phyloP scores from a whole-genome alignment of 306 rosid genomes.

The Sphenostylis stenocarpa region DNA sequence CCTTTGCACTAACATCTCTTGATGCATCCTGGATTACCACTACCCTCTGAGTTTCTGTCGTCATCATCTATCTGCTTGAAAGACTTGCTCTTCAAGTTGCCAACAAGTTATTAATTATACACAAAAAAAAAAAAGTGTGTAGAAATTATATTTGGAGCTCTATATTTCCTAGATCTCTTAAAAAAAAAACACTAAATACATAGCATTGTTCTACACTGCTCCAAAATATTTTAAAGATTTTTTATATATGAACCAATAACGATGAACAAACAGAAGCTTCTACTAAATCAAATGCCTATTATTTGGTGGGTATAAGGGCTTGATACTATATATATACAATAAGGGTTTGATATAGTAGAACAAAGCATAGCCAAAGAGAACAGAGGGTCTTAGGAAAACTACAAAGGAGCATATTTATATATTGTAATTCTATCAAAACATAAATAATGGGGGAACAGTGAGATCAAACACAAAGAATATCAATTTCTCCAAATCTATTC shows the following conservation, averaged over 20 bases:
- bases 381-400: not conserved
- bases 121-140: not conserved
- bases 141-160: constrained; percentile 10
- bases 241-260: not conserved
- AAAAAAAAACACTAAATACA: not conserved
- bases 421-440: constrained; percentile 9
- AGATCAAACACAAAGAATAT: constrained; percentile 17
- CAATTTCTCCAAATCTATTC: constrained; percentile 1
- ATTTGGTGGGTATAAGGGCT: no score
- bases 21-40: constrained; percentile 80
- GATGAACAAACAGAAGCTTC: no score
- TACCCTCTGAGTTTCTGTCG: constrained; percentile 42
- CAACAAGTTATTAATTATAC: not conserved
- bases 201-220: not conserved
- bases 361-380: not conserved
- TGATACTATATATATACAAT: not conserved
- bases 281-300: no score
- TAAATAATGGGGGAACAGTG: constrained; percentile 6
- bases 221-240: not conserved
- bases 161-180: constrained; percentile 4
- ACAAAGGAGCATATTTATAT: not conserved
- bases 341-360: not conserved
- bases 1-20: constrained; percentile 52
- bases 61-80: constrained; percentile 21
- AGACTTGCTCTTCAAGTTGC: not conserved